These are phyloP conservation scores for Cubamyces lactineus DNA, from an alignment of 768 basidiomycete species.

Conservation along the genomic window DNA sequence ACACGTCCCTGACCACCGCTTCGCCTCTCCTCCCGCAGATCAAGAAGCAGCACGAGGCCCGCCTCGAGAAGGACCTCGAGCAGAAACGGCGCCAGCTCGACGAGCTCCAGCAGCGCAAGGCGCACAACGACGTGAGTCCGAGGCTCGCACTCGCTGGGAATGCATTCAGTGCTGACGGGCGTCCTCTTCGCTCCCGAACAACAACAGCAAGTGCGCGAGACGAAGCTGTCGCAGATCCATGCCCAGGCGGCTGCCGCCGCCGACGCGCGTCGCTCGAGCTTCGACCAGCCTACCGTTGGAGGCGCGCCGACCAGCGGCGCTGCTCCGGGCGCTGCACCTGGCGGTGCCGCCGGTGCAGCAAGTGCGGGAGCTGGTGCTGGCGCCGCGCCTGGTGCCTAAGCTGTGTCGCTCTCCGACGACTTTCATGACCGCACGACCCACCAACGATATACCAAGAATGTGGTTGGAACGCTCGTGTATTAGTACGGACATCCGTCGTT, in stretches of 20 bases:
- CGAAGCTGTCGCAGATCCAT: constrained; percentile 33
- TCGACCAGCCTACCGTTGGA: constrained; percentile 6
- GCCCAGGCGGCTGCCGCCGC: constrained; percentile 26
- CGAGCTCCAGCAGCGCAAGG: constrained; percentile 33
- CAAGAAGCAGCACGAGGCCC: constrained; percentile 32
- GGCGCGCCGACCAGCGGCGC: background rate
- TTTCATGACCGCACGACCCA: background rate
- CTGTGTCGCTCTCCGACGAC: background rate
- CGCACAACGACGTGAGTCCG: constrained; percentile 34
- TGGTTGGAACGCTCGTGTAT: background rate
- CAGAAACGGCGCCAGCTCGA: constrained; percentile 31
- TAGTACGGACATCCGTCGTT: background rate
- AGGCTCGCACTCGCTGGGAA: background rate
- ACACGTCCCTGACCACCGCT: background rate
- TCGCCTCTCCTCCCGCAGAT: constrained; percentile 20
- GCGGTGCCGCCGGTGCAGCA: background rate
- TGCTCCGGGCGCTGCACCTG: background rate
- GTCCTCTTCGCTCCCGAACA: background rate
- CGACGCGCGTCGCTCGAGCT: constrained; percentile 17
- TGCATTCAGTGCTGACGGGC: background rate
- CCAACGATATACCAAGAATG: constrained; percentile 1
- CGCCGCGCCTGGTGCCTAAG: background rate
- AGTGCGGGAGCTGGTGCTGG: too few relatives aligned
- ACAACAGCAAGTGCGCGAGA: constrained; percentile 28
- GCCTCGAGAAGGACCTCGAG: constrained; percentile 31